Percentiles rank a stretch among this genome's conserved stretches.
These are phyloP conservation scores for Mycena epipterygia DNA, from an alignment of 768 basidiomycete genomes.

Conservation along the genomic window DNA sequence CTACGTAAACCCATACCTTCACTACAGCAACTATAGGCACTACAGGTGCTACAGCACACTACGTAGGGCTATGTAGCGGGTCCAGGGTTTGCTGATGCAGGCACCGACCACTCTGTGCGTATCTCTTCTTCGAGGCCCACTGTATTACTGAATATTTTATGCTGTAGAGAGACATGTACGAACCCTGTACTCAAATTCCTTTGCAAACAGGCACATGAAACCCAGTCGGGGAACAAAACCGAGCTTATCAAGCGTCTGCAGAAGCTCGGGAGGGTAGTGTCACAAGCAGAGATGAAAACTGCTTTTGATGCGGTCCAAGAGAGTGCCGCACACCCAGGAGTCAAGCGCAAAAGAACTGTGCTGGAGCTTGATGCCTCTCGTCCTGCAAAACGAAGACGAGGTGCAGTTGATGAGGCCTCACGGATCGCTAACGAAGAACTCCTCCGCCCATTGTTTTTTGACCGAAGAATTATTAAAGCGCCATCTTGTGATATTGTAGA, in stretches of 20 bases:
- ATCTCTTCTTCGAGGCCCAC: no score
- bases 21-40: no score
- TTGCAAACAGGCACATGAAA: not conserved
- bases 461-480: not conserved
- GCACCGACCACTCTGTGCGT: no score
- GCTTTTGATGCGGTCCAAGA: not conserved
- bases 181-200: not conserved
- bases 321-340: not conserved
- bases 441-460: not conserved
- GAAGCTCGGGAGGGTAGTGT: not conserved
- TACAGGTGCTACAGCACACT: no score
- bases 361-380: not conserved
- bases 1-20: no score
- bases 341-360: not conserved
- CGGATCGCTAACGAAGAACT: not conserved
- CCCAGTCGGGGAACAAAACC: not conserved
- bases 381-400: not conserved
- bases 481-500: no score
- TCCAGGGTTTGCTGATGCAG: no score
- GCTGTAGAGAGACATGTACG: not conserved
- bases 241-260: not conserved
- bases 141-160: no score
- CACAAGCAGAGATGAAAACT: not conserved
- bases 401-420: slow-evolving; percentile 3
- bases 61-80: no score